Base-by-base conservation (phyloP, 192 early-diverging fungal genomes). In the Coemansia biformis region DNA sequence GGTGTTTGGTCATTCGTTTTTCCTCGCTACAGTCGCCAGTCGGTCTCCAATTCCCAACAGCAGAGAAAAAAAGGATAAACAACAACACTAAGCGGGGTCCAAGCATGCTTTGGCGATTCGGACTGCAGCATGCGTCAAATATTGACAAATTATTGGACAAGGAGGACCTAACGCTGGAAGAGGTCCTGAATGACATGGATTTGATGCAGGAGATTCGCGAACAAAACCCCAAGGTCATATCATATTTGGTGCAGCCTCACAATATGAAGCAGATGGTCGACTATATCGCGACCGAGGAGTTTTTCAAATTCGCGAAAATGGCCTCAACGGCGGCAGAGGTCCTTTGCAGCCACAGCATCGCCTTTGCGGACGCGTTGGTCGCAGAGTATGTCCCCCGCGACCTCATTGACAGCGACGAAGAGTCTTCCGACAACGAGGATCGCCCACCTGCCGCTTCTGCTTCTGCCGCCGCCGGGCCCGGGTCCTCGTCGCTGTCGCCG, bases 151-250 rank as follows among this genome's bases (percentile, higher is more conserved):
- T 96, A 58, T 81, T 99, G 29, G 92, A 96, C 34, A 89, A 89
- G 51, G 89, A 89, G 46, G 89, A 89, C 59, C 62, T 91, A 44
- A 88, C 88, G 14, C 78, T 96, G 26, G 89, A 93, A 37, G 93
- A 96, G 54, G 66, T 96, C 17, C 77, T 99, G 34, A 86, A 92
- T 59, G 91, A 96, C 50, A 84, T 89, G 51, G 92, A 92, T 73
- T 76, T 99, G 45, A 72, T 96, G 42, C 92, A 96, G 73, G 92
- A 99, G 81, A 84, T 88, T 60, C 93, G 95, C 63, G 80, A 83
- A 32, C 88, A 93, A 40, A 95, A 92, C 71, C 77, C 86, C 32
- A 92, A 88, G 68, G 81, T 99, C 15, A 76, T 99, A 43, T 83
- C 92, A 38, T 81, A 22, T 23, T 76, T 96, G 33, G 78, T 84